These are phyloP conservation scores for Oropetium thomaeum DNA, from an alignment of 176 grass and related monocot genomes.

Conservation along the genomic window DNA sequence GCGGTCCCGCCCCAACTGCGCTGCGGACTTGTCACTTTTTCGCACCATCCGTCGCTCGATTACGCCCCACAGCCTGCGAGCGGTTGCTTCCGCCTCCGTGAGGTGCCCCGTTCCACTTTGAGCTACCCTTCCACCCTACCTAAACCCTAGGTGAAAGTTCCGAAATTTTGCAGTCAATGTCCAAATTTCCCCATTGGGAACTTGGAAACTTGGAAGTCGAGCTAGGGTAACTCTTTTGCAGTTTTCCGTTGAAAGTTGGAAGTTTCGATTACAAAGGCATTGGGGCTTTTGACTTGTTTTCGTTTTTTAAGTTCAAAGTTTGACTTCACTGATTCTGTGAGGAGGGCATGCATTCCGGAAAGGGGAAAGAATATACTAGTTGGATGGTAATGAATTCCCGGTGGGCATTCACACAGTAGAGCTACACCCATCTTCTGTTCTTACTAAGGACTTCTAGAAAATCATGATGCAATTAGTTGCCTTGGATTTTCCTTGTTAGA, in stretches of 20 bases:
- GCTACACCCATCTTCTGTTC: neutral
- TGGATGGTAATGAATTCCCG: neutral
- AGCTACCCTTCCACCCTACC: neutral
- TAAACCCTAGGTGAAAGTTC: neutral
- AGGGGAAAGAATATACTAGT: neutral
- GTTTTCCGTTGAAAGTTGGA: neutral
- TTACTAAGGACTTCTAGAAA: neutral
- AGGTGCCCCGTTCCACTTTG: neutral
- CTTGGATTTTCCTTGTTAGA: neutral
- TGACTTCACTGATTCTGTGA: neutral
- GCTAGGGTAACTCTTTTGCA: too few relatives aligned
- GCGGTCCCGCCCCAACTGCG: neutral
- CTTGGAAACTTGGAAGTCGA: neutral
- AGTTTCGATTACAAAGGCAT: neutral
- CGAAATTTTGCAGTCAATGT: neutral
- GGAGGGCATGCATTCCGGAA: neutral
- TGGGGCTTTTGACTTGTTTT: neutral
- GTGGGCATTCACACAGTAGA: neutral
- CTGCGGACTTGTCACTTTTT: neutral
- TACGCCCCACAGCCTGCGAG: neutral
- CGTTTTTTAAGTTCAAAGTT: neutral
- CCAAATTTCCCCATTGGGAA: neutral
- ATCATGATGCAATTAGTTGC: constrained; percentile 2
- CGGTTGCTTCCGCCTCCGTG: neutral
- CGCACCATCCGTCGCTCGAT: neutral